These are phyloP conservation scores for Vachellia collinsii DNA, from an alignment of 306 rosid genomes.

Conservation along the genomic window DNA sequence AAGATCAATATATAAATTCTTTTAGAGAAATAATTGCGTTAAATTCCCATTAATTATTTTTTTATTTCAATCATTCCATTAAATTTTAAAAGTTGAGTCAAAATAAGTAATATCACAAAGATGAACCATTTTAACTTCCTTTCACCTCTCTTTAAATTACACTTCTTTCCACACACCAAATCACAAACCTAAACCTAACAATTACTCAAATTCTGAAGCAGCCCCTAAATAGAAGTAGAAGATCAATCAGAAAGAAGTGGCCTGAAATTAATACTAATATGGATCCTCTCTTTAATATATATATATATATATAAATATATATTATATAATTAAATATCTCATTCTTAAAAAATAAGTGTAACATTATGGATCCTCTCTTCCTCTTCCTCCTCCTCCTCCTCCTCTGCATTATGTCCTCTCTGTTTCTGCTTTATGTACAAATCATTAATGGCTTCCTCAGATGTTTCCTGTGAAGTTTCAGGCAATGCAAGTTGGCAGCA, in stretches of 20 bases:
- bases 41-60: no score
- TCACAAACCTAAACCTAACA: background rate
- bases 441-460: slow-evolving; percentile 31
- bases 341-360: background rate
- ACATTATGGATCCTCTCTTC: background rate
- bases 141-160: background rate
- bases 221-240: background rate
- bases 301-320: background rate
- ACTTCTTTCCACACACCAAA: background rate
- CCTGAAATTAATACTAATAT: background rate
- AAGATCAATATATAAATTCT: no score
- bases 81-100: background rate
- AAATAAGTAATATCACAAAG: background rate
- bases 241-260: background rate
- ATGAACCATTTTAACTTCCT: background rate
- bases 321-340: background rate
- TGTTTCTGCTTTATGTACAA: slow-evolving; percentile 44
- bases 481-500: slow-evolving; percentile 71
- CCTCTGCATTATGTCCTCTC: background rate
- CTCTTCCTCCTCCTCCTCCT: background rate
- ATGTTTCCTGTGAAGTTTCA: slow-evolving; percentile 40
- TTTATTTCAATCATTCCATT: no score
- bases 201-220: background rate
- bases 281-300: background rate
- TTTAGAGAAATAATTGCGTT: no score